Evolutionary conservation across 139 green algal genomes (phyloP), one percentile per base, ranked within the genome.

Genomic region (Micractinium conductrix): DNA sequence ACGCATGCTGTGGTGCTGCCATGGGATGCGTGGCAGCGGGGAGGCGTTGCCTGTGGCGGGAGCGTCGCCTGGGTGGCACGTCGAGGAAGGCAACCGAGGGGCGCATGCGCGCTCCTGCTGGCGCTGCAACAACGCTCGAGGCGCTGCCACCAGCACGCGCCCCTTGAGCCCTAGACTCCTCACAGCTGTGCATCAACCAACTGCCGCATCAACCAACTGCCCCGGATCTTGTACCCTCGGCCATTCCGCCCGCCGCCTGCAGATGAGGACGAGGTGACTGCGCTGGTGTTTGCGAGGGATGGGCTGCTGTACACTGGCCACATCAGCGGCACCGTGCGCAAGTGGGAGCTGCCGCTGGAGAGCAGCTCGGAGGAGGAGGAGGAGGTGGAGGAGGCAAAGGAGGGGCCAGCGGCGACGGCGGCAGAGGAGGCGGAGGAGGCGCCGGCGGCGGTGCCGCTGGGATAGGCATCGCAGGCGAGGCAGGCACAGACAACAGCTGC

Each of bases 211-310:
- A n/a, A n/a, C n/a, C n/a, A n/a, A n/a, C n/a, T n/a, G n/a, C n/a
- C n/a, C n/a, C n/a, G n/a, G n/a, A n/a, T n/a, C n/a, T n/a, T n/a
- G n/a, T n/a, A n/a, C n/a, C n/a, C n/a, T n/a, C n/a, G 16, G 19
- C 60, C 60, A 2, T 33, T 14, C 37, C 24, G 16, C 37, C 21
- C 22, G 7, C 68, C 48, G 37, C 21, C n/a, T 40, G 16, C 70
- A 78, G 70, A 33, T 7, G 70, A 63, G 8, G 83, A 88, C 55
- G 85, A 88, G 74, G 40, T 80, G 37, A 86, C 85, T 2, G 45
- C 79, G 45, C 69, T 88, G 2, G 30, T 63, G 19, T 88, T 83
- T 60, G 78, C 30, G 1, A 16, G 40, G 2, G 28, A 85, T 0
- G 80, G 80, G 38, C 26, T 68, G 24, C 68, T 85, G 26, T 71